phyloP scores from a whole-genome alignment of 441 rosid genomes.

The Caryocar brasiliense region DNA sequence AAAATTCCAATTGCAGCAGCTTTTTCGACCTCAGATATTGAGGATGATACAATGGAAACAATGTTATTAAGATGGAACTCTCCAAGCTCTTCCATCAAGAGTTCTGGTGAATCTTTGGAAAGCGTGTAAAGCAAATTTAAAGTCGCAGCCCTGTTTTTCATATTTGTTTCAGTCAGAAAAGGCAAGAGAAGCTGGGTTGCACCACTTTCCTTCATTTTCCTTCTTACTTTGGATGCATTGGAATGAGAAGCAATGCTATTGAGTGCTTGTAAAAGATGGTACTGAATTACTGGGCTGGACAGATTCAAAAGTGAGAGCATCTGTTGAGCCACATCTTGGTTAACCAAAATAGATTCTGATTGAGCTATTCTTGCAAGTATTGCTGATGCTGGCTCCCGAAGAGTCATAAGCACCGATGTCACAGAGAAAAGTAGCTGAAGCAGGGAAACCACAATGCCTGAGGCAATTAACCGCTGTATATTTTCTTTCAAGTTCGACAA shows the following conservation, averaged over 20 bases:
- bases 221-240: slow-evolving; percentile 37
- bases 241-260: slow-evolving; percentile 46
- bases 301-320: slow-evolving; percentile 64
- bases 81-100: slow-evolving; percentile 48
- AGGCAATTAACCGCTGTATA: slow-evolving; percentile 29
- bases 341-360: slow-evolving; percentile 46
- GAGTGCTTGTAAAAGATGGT: slow-evolving; percentile 56
- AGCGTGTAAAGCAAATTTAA: slow-evolving; percentile 47
- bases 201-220: slow-evolving; percentile 58
- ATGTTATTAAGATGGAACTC: slow-evolving; percentile 28
- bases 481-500: slow-evolving; percentile 39
- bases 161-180: slow-evolving; percentile 34
- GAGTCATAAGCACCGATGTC: slow-evolving; percentile 70
- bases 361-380: slow-evolving; percentile 56
- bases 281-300: slow-evolving; percentile 43
- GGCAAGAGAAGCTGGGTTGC: slow-evolving; percentile 56
- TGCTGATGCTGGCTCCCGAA: slow-evolving; percentile 66
- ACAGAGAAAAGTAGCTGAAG: slow-evolving; percentile 72
- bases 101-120: slow-evolving; percentile 34
- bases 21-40: slow-evolving; percentile 31
- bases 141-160: slow-evolving; percentile 36
- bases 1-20: slow-evolving; percentile 54
- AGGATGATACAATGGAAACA: slow-evolving; percentile 25
- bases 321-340: slow-evolving; percentile 55
- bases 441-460: slow-evolving; percentile 43